A percentile compares a stretch with the other conserved stretches of the same genome.
phyloP scores from a whole-genome alignment of 2,329 filamentous ascomycete genomes.

The Fusarium torulosum region DNA sequence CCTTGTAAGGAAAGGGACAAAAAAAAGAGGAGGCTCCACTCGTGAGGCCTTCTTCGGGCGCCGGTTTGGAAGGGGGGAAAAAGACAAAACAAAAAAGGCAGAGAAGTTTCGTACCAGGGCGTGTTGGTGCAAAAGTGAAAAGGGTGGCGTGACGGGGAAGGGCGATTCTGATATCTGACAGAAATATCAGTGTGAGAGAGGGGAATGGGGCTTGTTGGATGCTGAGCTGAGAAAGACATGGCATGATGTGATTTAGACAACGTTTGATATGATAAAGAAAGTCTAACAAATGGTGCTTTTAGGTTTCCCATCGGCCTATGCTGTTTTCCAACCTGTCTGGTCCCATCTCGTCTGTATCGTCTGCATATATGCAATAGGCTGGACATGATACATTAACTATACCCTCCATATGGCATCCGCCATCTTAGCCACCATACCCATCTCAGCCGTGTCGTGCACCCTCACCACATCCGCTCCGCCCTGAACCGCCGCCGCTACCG shows the following conservation, averaged over 20 bases:
- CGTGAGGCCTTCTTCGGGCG: conserved; percentile 37
- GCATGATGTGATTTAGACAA: conserved; percentile 8
- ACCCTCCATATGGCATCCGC: conserved; percentile 90
- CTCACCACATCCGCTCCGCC: conserved; percentile 92
- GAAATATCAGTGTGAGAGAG: not conserved
- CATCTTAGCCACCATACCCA: conserved; percentile 87
- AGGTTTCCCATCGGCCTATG: conserved; percentile 1
- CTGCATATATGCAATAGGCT: not conserved
- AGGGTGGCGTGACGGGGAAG: conserved; percentile 16
- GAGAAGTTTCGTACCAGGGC: not conserved
- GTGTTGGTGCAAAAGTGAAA: not conserved
- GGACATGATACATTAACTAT: not conserved
- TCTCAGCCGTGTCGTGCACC: conserved; percentile 91
- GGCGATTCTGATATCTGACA: conserved; percentile 36
- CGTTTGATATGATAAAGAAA: conserved; percentile 5
- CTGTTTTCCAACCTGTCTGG: not conserved
- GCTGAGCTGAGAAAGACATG: not conserved
- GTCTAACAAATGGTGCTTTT: not conserved
- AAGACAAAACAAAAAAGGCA: not conserved
- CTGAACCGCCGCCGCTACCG: conserved; percentile 85
- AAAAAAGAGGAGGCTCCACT: conserved; percentile 21
- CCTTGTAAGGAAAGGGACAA: no score
- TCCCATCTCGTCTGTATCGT: not conserved
- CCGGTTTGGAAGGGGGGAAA: conserved; percentile 27
- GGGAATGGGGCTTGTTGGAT: not conserved